Evolutionary conservation across 2,329 filamentous ascomycete genomes (phyloP), one percentile per base, ranked within the genome.

Genomic region (Aaosphaeria arxii): DNA sequence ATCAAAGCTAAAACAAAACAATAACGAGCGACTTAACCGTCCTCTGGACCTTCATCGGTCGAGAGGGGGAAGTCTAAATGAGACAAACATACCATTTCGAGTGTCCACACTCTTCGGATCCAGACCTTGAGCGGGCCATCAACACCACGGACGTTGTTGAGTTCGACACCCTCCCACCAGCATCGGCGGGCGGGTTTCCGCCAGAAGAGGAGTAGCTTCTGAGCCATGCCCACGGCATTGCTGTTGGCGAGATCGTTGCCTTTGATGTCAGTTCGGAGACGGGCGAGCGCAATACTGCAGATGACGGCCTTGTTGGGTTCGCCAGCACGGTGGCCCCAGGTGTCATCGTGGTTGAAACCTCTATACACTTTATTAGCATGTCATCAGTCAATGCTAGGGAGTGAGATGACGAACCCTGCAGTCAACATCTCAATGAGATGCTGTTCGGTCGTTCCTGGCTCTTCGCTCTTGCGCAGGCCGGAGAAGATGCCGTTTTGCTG

Each of bases 351-450:
- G 68, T 97, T 91, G 76, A 99, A 99, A 35, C 94, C 94, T 59
- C 94, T 97, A 58, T 33, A 28, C 24, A 32, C 30, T 6, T 38
- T 48, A 24, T 57, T 49, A 56, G 52, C 58, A 50, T 48, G 47
- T n/a, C n/a, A 9, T 9, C 33, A 9, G 7, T 36, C 29, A 39
- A n/a, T 1, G 11, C 13, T 7, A 11, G 38, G 24, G 40, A n/a
- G n/a, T 5, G 29, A 28, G 32, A 11, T 5, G 28, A 77, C 87
- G 74, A 79, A 97, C 92, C 92, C 94, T 66, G 94, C 94, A 46
- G 94, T 99, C 72, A 99, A 74, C 94, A 99, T 99, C 77, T 99
- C 94, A 63, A 99, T 99, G 36, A 99, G 79, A 77, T 99, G 94
- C 59, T 96, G 94, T 73, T 99, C 94, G 0, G 94, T 99, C 13